Conservation (phyloP, 768 basidiomycete genomes). For the Nidula microcarpa region DNA sequence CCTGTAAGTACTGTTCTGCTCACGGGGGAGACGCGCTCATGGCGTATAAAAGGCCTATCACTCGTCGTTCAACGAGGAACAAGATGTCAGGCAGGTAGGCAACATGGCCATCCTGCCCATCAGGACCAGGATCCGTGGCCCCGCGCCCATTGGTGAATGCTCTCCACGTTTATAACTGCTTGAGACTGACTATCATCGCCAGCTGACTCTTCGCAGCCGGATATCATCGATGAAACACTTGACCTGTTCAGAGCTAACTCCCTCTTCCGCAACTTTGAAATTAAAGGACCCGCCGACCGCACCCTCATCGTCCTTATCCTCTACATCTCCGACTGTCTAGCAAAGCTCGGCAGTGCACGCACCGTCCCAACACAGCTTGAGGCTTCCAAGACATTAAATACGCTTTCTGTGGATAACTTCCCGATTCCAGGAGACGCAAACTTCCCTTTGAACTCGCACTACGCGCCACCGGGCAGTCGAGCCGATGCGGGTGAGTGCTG, state of each 20-base stretch:
- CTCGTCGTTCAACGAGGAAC: constrained; percentile 85
- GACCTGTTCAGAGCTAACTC: constrained; percentile 99
- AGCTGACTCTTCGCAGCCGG: constrained; percentile 79
- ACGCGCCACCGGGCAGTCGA: constrained; percentile 73
- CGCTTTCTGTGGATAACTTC: constrained; percentile 90
- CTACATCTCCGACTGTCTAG: constrained; percentile 95
- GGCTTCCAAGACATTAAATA: constrained; percentile 84
- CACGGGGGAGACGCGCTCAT: no score
- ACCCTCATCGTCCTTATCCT: constrained; percentile 96
- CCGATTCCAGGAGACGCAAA: constrained; percentile 94
- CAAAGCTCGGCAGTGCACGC: constrained; percentile 76
- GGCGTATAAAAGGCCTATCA: constrained; percentile 78
- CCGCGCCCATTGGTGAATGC: constrained; percentile 73
- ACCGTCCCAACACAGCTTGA: constrained; percentile 74
- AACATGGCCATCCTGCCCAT: constrained; percentile 91
- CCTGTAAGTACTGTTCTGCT: constrained; percentile 38
- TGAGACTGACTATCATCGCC: constrained; percentile 7
- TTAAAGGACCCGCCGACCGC: constrained; percentile 96
- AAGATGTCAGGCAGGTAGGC: constrained; percentile 80
- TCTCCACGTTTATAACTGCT: constrained; percentile 1
- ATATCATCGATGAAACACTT: constrained; percentile 94
- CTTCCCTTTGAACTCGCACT: constrained; percentile 91
- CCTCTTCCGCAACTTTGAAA: constrained; percentile 99
- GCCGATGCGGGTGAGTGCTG: constrained; percentile 68
- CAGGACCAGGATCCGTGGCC: constrained; percentile 87